These are phyloP conservation scores for Termitomyces sp. DNA, from an alignment of 1,284 basidiomycete genomes.

Conservation along the genomic window DNA sequence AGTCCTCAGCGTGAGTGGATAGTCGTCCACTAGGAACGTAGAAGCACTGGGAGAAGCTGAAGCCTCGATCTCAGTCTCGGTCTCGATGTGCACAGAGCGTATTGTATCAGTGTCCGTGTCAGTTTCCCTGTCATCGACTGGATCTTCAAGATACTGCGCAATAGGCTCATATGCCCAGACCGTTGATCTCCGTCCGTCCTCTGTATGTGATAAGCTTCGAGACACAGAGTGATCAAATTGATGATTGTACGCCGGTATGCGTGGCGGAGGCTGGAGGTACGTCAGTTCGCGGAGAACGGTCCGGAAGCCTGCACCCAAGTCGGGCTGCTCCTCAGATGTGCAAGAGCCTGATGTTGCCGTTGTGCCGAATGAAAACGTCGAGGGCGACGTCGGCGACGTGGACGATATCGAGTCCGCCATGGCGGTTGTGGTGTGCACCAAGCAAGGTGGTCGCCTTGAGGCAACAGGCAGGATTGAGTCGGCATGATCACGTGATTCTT, in stretches of 20 bases:
- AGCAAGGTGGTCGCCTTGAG: not conserved
- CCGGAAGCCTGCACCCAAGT: conserved; percentile 64
- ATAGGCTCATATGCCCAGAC: conserved; percentile 64
- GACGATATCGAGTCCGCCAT: conserved; percentile 5
- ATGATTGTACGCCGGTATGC: conserved; percentile 16
- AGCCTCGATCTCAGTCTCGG: conserved; percentile 7
- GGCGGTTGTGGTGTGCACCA: not conserved
- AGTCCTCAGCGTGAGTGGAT: conserved; percentile 10
- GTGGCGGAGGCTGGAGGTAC: conserved; percentile 23
- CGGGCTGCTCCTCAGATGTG: conserved; percentile 73
- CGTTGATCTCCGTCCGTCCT: conserved; percentile 42
- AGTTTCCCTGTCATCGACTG: not conserved
- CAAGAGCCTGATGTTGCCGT: conserved; percentile 14
- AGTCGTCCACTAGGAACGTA: conserved; percentile 1
- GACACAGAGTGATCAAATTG: not conserved
- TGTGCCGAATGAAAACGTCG: conserved; percentile 2
- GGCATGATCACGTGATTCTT: not conserved
- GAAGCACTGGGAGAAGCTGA: not conserved
- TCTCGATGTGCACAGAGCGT: conserved; percentile 31
- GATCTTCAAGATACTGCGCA: conserved; percentile 44
- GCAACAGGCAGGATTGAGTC: not conserved
- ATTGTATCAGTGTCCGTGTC: conserved; percentile 21
- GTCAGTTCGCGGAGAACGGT: conserved; percentile 65
- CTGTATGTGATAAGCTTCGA: conserved; percentile 25
- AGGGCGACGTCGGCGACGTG: conserved; percentile 5